A percentile compares a stretch with the other conserved stretches of the same genome.
phyloP scores from a whole-genome alignment of 768 basidiomycete species.

The Daedaleopsis sinensis region DNA sequence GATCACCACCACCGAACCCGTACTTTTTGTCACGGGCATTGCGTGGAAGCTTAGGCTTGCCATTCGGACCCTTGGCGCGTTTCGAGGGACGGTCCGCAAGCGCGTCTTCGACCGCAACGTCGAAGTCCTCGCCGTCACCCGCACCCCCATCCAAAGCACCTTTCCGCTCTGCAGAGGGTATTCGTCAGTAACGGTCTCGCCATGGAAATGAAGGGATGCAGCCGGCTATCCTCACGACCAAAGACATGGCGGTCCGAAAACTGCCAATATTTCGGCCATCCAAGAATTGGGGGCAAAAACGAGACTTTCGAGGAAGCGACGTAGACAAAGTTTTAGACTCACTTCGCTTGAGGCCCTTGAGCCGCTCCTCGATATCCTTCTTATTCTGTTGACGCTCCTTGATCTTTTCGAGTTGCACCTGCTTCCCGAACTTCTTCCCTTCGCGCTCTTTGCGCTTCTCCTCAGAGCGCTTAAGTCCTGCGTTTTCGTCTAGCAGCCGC shows the following conservation, averaged over 20 bases:
- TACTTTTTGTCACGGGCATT: conserved; percentile 76
- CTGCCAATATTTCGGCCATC: too few relatives aligned
- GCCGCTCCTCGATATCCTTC: conserved; percentile 88
- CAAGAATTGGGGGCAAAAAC: neutral
- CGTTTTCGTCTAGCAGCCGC: conserved; percentile 83
- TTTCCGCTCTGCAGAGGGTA: conserved; percentile 66
- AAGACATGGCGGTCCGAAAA: too few relatives aligned
- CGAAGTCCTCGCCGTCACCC: conserved; percentile 74
- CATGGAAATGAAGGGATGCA: neutral
- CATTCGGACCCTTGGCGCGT: conserved; percentile 40
- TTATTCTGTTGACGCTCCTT: conserved; percentile 88
- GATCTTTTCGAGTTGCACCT: conserved; percentile 93
- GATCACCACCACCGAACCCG: conserved; percentile 74
- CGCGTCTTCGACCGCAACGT: conserved; percentile 89
- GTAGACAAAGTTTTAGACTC: conserved; percentile 31
- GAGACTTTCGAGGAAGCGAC: neutral
- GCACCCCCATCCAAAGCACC: conserved; percentile 72
- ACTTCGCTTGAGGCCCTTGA: conserved; percentile 92
- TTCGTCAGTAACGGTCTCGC: neutral
- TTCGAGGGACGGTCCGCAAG: conserved; percentile 75
- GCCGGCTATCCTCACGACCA: too few relatives aligned
- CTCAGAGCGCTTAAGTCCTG: conserved; percentile 88
- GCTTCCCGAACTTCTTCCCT: conserved; percentile 98
- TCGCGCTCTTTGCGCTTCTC: conserved; percentile 90
- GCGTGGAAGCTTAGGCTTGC: conserved; percentile 50